Percentiles rank a stretch among this genome's conserved stretches.
Evolutionary conservation across 177 flowering plant genomes (phyloP).

Genomic region (Vitis hybrid): DNA sequence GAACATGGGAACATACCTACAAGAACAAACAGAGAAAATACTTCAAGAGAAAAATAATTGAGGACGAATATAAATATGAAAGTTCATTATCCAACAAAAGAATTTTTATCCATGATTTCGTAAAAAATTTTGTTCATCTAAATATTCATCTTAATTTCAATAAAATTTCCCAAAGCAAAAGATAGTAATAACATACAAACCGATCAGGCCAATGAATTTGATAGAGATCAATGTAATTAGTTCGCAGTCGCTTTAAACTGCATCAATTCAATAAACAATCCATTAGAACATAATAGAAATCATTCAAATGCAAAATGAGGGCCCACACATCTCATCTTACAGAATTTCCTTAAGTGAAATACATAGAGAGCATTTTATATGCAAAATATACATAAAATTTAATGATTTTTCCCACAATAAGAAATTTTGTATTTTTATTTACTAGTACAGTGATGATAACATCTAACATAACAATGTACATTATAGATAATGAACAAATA

Average conservation of each 20-base stretch:
- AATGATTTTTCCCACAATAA: not conserved
- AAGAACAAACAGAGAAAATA: slow-evolving; percentile 19
- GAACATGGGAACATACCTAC: slow-evolving; percentile 90
- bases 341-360: not conserved
- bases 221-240: slow-evolving; percentile 82
- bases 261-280: slow-evolving; percentile 17
- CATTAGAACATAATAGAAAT: not conserved
- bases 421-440: not conserved
- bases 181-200: slow-evolving; percentile 48
- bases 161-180: slow-evolving; percentile 5
- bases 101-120: not conserved
- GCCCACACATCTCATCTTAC: not conserved
- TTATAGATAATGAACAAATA: too few species aligned
- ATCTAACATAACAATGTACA: too few species aligned
- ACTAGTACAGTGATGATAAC: not conserved
- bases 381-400: not conserved
- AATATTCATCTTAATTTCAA: not conserved
- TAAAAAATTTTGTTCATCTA: not conserved
- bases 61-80: not conserved
- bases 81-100: not conserved
- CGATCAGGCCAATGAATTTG: slow-evolving; percentile 98
- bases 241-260: slow-evolving; percentile 64
- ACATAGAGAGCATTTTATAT: not conserved
- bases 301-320: not conserved
- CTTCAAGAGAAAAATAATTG: not conserved